A percentile compares a stretch with the other conserved stretches of the same genome.
Evolutionary conservation across 495 filamentous ascomycete species (phyloP).

Genomic region (Lichina pygmaea): DNA sequence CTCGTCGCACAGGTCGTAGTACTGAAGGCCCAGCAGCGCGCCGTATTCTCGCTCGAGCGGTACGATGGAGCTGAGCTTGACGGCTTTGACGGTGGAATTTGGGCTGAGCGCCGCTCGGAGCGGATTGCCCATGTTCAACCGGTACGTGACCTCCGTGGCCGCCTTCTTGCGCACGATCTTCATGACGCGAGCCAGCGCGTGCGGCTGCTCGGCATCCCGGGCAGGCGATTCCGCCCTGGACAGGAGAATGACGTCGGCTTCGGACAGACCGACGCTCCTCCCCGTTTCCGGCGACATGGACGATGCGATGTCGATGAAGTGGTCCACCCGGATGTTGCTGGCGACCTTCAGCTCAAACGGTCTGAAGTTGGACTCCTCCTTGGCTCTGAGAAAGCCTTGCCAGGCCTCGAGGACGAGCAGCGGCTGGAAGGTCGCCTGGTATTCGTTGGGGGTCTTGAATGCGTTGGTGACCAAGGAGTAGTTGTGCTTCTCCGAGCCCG

Average conservation of each 20-base stretch:
- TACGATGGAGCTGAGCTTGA: conserved; percentile 64
- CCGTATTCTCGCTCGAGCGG: conserved; percentile 90
- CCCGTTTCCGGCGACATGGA: conserved; percentile 39
- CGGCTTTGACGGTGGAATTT: conserved; percentile 37
- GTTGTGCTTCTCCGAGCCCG: conserved; percentile 32
- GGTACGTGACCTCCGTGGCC: conserved; percentile 57
- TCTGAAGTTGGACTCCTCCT: conserved; percentile 58
- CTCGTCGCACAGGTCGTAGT: conserved; percentile 85
- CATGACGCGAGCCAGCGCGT: conserved; percentile 68
- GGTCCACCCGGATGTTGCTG: conserved; percentile 69
- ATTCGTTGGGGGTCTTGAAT: conserved; percentile 47
- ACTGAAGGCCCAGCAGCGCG: conserved; percentile 65
- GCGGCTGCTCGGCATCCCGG: conserved; percentile 29
- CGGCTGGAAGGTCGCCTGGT: conserved; percentile 74
- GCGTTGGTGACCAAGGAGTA: conserved; percentile 49
- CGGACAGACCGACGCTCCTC: conserved; percentile 33
- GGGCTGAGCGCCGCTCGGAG: conserved; percentile 24
- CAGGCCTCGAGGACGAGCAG: conserved; percentile 82
- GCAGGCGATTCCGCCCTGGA: conserved; percentile 43
- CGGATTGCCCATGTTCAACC: conserved; percentile 33
- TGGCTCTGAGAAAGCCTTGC: conserved; percentile 73
- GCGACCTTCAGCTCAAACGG: conserved; percentile 62
- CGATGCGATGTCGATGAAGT: conserved; percentile 73
- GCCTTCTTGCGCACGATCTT: conserved; percentile 55
- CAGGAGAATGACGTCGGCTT: conserved; percentile 73